Evolutionary conservation across 768 basidiomycete genomes (phyloP).

Genomic region (Termitomyces sp.): DNA sequence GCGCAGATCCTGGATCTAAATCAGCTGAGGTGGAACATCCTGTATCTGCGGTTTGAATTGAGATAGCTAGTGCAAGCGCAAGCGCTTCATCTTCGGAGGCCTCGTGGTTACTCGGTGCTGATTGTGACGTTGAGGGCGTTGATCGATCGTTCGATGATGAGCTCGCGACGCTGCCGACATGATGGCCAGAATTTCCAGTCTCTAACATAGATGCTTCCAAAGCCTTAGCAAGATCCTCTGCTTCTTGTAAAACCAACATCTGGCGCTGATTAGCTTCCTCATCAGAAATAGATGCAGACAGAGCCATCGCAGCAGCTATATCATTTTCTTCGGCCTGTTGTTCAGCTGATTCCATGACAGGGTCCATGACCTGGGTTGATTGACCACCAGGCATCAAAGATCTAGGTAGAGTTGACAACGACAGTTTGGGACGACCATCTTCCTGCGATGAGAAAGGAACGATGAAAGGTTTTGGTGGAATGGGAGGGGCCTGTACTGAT

Average conservation of each 20-base stretch:
- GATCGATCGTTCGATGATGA: slow-evolving; percentile 21
- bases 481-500: slow-evolving; percentile 28
- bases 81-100: slow-evolving; percentile 9
- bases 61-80: slow-evolving; percentile 13
- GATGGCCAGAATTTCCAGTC: neutral
- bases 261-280: slow-evolving; percentile 28
- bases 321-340: slow-evolving; percentile 34
- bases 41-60: neutral
- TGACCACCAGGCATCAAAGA: neutral
- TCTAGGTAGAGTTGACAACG: neutral
- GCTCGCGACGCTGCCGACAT: slow-evolving; percentile 16
- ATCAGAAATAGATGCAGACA: slow-evolving; percentile 45
- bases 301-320: slow-evolving; percentile 41
- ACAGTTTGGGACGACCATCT: neutral
- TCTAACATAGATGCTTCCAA: slow-evolving; percentile 47
- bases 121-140: neutral
- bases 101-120: neutral
- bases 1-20: neutral
- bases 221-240: slow-evolving; percentile 64
- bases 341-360: slow-evolving; percentile 7
- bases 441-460: neutral
- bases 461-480: slow-evolving; percentile 36
- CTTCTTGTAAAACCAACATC: slow-evolving; percentile 44
- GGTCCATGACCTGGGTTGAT: neutral
- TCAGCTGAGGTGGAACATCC: neutral